These are phyloP conservation scores for Postia placenta DNA, from an alignment of 768 basidiomycete species.

Conservation along the genomic window DNA sequence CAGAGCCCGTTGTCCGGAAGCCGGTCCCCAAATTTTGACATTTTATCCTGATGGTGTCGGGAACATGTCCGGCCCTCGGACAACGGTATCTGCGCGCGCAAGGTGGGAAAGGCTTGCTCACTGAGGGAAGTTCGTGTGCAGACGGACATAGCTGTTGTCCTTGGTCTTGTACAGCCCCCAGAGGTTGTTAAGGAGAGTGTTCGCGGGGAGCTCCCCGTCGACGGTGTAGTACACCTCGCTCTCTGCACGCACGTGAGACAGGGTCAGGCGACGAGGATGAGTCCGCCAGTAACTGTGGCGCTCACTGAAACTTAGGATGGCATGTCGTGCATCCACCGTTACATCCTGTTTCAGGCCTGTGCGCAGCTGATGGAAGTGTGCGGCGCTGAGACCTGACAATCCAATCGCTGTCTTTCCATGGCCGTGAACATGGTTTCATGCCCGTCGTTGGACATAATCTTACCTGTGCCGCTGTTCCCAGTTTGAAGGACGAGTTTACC, in stretches of 20 bases:
- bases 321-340: constrained; percentile 48
- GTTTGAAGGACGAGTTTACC: constrained; percentile 47
- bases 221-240: constrained; percentile 47
- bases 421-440: not conserved
- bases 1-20: too few species aligned
- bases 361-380: constrained; percentile 40
- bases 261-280: not conserved
- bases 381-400: constrained; percentile 46
- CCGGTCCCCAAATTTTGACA: too few species aligned
- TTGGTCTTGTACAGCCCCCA: constrained; percentile 51
- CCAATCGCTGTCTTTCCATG: constrained; percentile 38
- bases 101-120: constrained; percentile 21
- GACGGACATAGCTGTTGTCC: constrained; percentile 43
- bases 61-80: too few species aligned
- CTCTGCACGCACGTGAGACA: constrained; percentile 25
- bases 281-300: constrained; percentile 6
- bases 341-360: constrained; percentile 44
- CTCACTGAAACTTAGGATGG: constrained; percentile 49
- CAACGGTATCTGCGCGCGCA: not conserved
- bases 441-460: constrained; percentile 3
- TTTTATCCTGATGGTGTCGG: not conserved
- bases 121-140: constrained; percentile 67
- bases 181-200: constrained; percentile 39
- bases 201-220: constrained; percentile 29
- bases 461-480: constrained; percentile 51